These are phyloP conservation scores for Tuber umbilicatum DNA, from an alignment of 495 filamentous ascomycete genomes.

Conservation along the genomic window DNA sequence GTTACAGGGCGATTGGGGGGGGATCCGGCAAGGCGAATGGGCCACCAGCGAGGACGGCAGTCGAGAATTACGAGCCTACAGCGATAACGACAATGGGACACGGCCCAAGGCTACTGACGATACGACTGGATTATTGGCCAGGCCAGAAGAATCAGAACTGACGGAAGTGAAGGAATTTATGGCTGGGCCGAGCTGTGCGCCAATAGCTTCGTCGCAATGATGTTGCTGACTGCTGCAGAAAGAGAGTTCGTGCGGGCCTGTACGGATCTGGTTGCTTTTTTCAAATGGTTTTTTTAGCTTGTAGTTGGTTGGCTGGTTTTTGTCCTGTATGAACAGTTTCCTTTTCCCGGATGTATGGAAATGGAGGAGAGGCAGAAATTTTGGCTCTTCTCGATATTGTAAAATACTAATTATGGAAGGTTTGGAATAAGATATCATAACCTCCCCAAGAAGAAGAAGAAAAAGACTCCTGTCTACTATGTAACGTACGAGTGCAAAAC, in stretches of 20 bases:
- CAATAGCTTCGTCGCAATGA: background rate
- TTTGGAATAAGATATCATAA: background rate
- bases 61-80: background rate
- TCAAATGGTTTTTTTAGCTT: background rate
- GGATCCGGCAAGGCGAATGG: conserved; percentile 21
- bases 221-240: background rate
- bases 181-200: background rate
- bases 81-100: background rate
- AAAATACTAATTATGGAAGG: background rate
- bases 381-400: background rate
- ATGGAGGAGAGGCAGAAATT: background rate
- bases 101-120: background rate
- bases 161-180: background rate
- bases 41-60: background rate
- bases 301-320: background rate
- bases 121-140: background rate
- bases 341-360: background rate
- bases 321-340: background rate
- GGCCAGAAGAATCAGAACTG: background rate
- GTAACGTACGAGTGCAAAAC: background rate
- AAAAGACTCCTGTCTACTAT: background rate
- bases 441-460: background rate
- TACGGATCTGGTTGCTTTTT: background rate
- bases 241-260: background rate
- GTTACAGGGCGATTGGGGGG: conserved; percentile 15